Percentiles rank a stretch among this genome's conserved stretches.
Conservation (phyloP, 1,284 basidiomycete species). For the Rhizoctonia solani region DNA sequence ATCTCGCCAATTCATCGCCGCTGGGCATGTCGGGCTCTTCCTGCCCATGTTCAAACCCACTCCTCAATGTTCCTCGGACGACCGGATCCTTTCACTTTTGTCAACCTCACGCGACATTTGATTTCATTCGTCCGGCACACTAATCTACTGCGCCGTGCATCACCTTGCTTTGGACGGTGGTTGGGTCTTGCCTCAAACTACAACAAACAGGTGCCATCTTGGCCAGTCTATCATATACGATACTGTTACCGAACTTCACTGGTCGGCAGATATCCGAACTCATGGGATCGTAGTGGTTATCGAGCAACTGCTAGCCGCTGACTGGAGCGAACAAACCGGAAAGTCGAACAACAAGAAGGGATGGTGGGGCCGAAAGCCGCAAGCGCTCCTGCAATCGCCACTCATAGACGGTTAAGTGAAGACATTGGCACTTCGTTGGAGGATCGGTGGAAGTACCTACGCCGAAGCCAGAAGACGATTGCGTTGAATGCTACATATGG, state of each 20-base stretch:
- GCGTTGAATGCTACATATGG: slow-evolving; percentile 52
- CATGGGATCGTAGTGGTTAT: slow-evolving; percentile 37
- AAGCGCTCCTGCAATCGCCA: slow-evolving; percentile 5
- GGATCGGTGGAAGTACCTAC: slow-evolving; percentile 37
- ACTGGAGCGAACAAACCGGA: slow-evolving; percentile 35
- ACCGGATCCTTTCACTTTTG: background rate
- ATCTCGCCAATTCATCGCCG: background rate
- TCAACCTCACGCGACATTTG: background rate
- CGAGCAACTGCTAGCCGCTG: slow-evolving; percentile 33
- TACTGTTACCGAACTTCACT: slow-evolving; percentile 37
- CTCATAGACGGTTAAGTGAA: slow-evolving; percentile 35
- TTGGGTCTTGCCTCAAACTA: background rate
- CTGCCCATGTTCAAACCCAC: background rate
- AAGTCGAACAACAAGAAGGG: background rate
- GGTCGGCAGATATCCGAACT: slow-evolving; percentile 35
- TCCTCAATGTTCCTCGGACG: background rate
- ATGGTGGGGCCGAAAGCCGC: slow-evolving; percentile 31
- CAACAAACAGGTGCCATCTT: slow-evolving; percentile 38
- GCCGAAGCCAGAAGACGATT: slow-evolving; percentile 48
- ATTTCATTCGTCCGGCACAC: background rate
- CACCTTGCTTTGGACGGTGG: background rate
- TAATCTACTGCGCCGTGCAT: background rate
- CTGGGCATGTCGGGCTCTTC: background rate
- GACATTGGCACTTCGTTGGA: slow-evolving; percentile 40
- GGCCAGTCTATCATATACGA: slow-evolving; percentile 39